Evolutionary conservation across 2,329 filamentous ascomycete species (phyloP).

Genomic region (Blastomyces emzantsi): DNA sequence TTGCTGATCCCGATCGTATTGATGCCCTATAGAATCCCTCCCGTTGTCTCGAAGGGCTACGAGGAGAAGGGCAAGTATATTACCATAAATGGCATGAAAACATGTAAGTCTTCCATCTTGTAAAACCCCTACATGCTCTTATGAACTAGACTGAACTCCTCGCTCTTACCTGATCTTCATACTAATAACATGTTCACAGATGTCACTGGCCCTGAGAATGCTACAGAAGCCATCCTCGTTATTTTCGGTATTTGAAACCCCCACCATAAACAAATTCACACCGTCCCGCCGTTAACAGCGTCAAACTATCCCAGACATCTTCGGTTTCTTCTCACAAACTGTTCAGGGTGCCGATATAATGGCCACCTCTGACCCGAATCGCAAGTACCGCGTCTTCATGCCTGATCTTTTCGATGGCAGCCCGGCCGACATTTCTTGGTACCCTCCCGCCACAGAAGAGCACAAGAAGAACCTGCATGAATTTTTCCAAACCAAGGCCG

Average conservation of each 20-base stretch:
- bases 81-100: slow-evolving; percentile 53
- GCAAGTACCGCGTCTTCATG: slow-evolving; percentile 76
- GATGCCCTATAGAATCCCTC: slow-evolving; percentile 30
- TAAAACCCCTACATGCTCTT: not conserved
- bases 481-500: slow-evolving; percentile 50
- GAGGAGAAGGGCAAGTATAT: slow-evolving; percentile 51
- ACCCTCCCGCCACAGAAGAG: slow-evolving; percentile 51
- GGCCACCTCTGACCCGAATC: slow-evolving; percentile 53
- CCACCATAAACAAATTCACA: not conserved
- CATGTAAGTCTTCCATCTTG: slow-evolving; percentile 36
- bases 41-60: slow-evolving; percentile 40
- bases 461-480: slow-evolving; percentile 51
- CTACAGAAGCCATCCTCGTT: slow-evolving; percentile 49
- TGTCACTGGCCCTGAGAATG: slow-evolving; percentile 47
- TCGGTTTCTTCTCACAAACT: slow-evolving; percentile 56
- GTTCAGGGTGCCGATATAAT: slow-evolving; percentile 56
- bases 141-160: slow-evolving; percentile 1
- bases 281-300: not conserved
- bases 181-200: slow-evolving; percentile 30
- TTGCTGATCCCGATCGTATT: slow-evolving; percentile 4
- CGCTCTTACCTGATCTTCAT: slow-evolving; percentile 2
- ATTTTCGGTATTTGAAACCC: slow-evolving; percentile 37
- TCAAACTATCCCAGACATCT: slow-evolving; percentile 44
- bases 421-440: slow-evolving; percentile 55
- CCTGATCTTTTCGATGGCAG: slow-evolving; percentile 83